Percentiles rank a stretch among this genome's conserved stretches.
Conservation (phyloP, 148 eudicot species). For the Fagopyrum esculentum region DNA sequence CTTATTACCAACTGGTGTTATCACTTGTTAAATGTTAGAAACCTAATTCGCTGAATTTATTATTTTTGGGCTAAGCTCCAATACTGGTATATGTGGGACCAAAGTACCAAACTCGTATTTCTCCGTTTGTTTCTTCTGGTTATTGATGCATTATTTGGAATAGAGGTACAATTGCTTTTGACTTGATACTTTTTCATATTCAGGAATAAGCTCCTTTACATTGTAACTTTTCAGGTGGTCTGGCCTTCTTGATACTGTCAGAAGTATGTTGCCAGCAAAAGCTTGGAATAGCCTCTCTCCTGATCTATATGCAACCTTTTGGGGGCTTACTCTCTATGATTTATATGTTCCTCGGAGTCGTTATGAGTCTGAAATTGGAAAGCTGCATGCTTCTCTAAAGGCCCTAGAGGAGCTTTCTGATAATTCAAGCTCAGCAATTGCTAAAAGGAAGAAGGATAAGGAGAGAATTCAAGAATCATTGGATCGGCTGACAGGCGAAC, state of each 20-base stretch:
- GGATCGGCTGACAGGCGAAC: constrained; percentile 75
- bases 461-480: constrained; percentile 92
- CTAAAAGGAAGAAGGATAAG: constrained; percentile 94
- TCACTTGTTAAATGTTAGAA: neutral
- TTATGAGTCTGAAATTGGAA: constrained; percentile 85
- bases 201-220: neutral
- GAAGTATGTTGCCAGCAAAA: constrained; percentile 84
- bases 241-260: constrained; percentile 70
- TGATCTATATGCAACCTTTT: constrained; percentile 90
- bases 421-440: constrained; percentile 92
- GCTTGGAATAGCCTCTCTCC: constrained; percentile 99
- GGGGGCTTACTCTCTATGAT: constrained; percentile 97
- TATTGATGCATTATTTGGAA: neutral
- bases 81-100: neutral
- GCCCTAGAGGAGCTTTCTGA: constrained; percentile 90
- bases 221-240: constrained; percentile 61
- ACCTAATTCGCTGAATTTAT: neutral
- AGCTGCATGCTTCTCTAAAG: constrained; percentile 82
- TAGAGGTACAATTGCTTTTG: neutral
- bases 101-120: neutral
- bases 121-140: neutral
- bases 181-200: neutral
- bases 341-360: constrained; percentile 89
- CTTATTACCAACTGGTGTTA: neutral
- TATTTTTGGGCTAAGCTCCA: neutral